Evolutionary conservation across 2,329 filamentous ascomycete species (phyloP).

Genomic region (Cercospora zeina): DNA sequence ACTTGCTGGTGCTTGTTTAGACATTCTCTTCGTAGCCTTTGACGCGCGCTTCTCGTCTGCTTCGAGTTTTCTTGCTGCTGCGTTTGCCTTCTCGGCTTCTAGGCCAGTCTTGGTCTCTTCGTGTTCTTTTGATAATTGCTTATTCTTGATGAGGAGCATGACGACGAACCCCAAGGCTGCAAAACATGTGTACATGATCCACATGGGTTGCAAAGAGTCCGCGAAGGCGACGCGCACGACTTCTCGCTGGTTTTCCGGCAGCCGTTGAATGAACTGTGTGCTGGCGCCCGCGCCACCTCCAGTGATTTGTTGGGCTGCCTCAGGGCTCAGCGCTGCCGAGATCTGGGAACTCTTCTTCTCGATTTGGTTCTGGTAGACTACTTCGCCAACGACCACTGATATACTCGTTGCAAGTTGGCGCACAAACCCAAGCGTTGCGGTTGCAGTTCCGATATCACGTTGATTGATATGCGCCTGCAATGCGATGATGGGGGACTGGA

Average conservation of each 20-base stretch:
- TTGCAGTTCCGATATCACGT: conserved; percentile 67
- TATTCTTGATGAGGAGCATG: conserved; percentile 46
- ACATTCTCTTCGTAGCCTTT: conserved; percentile 18
- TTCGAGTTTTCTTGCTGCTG: conserved; percentile 41
- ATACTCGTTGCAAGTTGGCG: conserved; percentile 68
- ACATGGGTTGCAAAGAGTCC: conserved; percentile 49
- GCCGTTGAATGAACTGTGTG: conserved; percentile 56
- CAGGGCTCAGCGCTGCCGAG: conserved; percentile 52
- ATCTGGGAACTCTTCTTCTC: conserved; percentile 55
- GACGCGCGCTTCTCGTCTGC: conserved; percentile 29
- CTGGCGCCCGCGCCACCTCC: conserved; percentile 63
- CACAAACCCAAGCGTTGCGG: conserved; percentile 66
- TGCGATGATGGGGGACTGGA: conserved; percentile 68
- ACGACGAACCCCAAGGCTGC: conserved; percentile 44
- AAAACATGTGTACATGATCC: conserved; percentile 52
- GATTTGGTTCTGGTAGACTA: conserved; percentile 77
- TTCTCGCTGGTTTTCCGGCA: conserved; percentile 51
- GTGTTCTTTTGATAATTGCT: conserved; percentile 47
- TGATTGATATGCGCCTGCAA: conserved; percentile 63
- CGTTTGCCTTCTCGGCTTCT: conserved; percentile 46
- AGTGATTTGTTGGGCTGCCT: conserved; percentile 55
- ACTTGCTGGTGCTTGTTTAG: neutral
- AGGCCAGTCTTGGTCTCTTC: conserved; percentile 54
- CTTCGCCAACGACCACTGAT: conserved; percentile 71
- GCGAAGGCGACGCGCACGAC: conserved; percentile 48